Evolutionary conservation across 495 filamentous ascomycete genomes (phyloP).

Genomic region (Corynascus novoguineensis): DNA sequence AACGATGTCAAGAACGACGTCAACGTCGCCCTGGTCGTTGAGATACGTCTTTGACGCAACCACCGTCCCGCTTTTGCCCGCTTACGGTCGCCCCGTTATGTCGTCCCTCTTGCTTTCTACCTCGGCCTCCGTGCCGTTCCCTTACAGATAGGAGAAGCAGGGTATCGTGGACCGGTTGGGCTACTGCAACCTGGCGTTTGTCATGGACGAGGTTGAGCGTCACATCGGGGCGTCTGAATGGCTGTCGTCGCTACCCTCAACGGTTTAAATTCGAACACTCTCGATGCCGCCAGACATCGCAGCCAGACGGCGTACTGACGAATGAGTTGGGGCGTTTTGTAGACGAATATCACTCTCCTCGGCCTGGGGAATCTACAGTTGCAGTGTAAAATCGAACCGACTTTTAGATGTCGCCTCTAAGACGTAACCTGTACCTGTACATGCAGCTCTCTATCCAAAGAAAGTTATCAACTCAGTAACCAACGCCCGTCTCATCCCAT

Average conservation of each 20-base stretch:
- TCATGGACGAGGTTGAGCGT: neutral
- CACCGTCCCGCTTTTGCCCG: neutral
- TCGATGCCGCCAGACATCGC: neutral
- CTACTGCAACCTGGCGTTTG: neutral
- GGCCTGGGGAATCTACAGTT: too few relatives aligned
- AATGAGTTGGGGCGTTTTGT: too few relatives aligned
- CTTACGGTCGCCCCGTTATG: neutral
- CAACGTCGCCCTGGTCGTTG: conserved; percentile 1
- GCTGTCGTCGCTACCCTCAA: neutral
- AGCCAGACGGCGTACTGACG: neutral
- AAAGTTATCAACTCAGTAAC: neutral
- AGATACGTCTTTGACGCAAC: neutral
- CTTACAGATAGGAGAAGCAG: conserved; percentile 5
- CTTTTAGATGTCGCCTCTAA: too few relatives aligned
- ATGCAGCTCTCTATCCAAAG: neutral
- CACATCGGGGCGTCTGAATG: neutral
- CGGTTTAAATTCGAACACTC: too few relatives aligned
- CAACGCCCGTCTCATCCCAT: neutral
- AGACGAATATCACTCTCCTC: too few relatives aligned
- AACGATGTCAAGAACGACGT: neutral
- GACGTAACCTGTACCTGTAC: too few relatives aligned
- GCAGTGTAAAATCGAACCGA: too few relatives aligned
- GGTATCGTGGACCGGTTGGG: neutral
- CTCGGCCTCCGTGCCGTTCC: conserved; percentile 10
- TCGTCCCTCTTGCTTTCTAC: neutral